These are phyloP conservation scores for Yamadazyma epiphylla DNA, from an alignment of 1,139 yeast genomes.

Conservation along the genomic window DNA sequence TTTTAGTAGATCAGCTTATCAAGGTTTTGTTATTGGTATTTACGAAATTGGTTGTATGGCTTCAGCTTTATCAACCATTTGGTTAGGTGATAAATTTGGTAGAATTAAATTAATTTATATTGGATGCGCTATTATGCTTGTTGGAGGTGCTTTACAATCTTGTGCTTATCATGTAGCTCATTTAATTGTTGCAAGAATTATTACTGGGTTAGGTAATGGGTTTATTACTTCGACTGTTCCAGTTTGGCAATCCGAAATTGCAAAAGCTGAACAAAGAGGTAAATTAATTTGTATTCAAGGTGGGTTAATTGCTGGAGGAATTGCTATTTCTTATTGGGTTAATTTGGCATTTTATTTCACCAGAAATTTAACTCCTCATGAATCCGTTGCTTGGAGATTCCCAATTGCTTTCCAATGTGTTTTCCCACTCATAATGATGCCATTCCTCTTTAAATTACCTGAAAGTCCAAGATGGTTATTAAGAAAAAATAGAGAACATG, in stretches of 20 bases:
- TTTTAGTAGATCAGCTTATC: conserved; percentile 22
- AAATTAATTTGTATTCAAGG: conserved; percentile 34
- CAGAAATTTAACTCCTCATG: conserved; percentile 10
- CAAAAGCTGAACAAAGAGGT: conserved; percentile 33
- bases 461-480: conserved; percentile 53
- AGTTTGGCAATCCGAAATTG: conserved; percentile 35
- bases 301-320: conserved; percentile 35
- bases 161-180: conserved; percentile 29
- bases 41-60: conserved; percentile 37
- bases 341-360: conserved; percentile 43
- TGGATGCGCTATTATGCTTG: conserved; percentile 29
- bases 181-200: conserved; percentile 37
- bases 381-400: conserved; percentile 36
- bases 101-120: conserved; percentile 27
- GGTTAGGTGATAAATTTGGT: conserved; percentile 32
- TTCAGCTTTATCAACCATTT: conserved; percentile 31
- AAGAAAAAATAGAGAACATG: conserved; percentile 35
- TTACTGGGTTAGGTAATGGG: conserved; percentile 43
- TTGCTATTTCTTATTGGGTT: conserved; percentile 40
- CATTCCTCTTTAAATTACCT: conserved; percentile 33
- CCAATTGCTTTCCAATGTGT: conserved; percentile 45
- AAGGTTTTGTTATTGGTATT: conserved; percentile 32
- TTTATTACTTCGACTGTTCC: conserved; percentile 37
- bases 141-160: conserved; percentile 37
- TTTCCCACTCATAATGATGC: conserved; percentile 28